Evolutionary conservation across 2,329 filamentous ascomycete species (phyloP).

Genomic region (Fusarium sp.): DNA sequence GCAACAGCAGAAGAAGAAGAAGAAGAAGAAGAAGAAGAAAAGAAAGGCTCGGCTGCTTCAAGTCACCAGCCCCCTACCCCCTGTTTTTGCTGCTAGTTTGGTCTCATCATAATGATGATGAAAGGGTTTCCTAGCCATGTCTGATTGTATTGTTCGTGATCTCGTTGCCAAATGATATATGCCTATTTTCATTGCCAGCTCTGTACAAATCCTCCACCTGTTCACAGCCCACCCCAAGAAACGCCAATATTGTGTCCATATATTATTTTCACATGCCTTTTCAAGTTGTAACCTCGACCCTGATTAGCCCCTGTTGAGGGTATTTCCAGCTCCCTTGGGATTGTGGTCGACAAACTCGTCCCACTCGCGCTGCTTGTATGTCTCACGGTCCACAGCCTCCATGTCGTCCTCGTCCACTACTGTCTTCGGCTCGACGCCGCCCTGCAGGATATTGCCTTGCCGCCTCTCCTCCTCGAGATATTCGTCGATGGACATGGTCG

Average conservation of each 20-base stretch:
- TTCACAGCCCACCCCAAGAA: conserved; percentile 1
- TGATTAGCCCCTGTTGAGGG: conserved; percentile 77
- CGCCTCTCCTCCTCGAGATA: conserved; percentile 92
- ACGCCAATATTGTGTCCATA: conserved; percentile 21
- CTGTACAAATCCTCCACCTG: conserved; percentile 7
- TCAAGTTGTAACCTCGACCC: neutral
- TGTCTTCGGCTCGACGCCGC: conserved; percentile 80
- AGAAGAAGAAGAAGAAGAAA: no score
- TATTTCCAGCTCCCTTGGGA: conserved; percentile 85
- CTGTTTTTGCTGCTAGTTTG: neutral
- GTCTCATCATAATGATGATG: no score
- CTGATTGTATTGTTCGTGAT: conserved; percentile 27
- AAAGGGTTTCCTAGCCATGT: neutral
- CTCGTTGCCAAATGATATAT: conserved; percentile 24
- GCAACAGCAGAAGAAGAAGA: no score
- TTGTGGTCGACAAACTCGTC: conserved; percentile 95
- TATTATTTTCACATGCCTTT: neutral
- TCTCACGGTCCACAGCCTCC: conserved; percentile 89
- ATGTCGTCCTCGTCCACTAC: conserved; percentile 91
- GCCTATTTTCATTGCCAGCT: conserved; percentile 5
- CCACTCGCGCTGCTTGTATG: conserved; percentile 93
- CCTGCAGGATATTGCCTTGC: conserved; percentile 90
- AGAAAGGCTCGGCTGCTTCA: no score
- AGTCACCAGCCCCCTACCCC: neutral
- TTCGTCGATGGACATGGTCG: conserved; percentile 98